Percentiles rank a stretch among this genome's conserved stretches.
These are phyloP conservation scores for Zoysia matrella DNA, from an alignment of 202 grass and related monocot genomes.

Conservation along the genomic window DNA sequence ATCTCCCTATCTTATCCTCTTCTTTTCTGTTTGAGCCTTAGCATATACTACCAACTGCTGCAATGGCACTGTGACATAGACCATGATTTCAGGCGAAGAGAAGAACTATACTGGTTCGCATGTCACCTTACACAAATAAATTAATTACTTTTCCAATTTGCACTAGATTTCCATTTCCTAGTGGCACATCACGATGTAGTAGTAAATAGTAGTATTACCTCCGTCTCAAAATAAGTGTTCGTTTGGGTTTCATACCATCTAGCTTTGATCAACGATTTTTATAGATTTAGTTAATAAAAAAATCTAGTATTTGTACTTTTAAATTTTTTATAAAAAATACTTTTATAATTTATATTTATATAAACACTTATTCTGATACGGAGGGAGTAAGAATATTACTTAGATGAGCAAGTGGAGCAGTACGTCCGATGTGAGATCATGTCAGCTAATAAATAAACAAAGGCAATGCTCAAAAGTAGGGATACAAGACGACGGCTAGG, in stretches of 20 bases:
- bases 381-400: neutral
- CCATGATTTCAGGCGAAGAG: constrained; percentile 4
- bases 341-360: too few relatives aligned
- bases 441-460: constrained; percentile 26
- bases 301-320: too few relatives aligned
- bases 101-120: constrained; percentile 7
- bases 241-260: too few relatives aligned
- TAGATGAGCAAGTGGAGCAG: constrained; percentile 46
- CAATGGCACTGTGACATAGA: constrained; percentile 32
- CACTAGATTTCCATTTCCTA: constrained; percentile 40
- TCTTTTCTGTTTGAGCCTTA: neutral
- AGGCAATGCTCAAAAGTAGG: neutral
- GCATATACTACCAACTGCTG: constrained; percentile 2
- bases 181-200: constrained; percentile 43
- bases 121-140: neutral
- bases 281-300: too few relatives aligned
- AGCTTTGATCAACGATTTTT: too few relatives aligned
- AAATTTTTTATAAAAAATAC: too few relatives aligned
- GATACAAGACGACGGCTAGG: too few relatives aligned
- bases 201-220: too few relatives aligned
- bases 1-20: neutral
- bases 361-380: too few relatives aligned
- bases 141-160: constrained; percentile 30
- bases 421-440: constrained; percentile 46
- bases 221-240: neutral